Evolutionary conservation across 192 early-diverging fungal species (phyloP), one percentile per base, ranked within the genome.

Genomic region (Backusella circina): DNA sequence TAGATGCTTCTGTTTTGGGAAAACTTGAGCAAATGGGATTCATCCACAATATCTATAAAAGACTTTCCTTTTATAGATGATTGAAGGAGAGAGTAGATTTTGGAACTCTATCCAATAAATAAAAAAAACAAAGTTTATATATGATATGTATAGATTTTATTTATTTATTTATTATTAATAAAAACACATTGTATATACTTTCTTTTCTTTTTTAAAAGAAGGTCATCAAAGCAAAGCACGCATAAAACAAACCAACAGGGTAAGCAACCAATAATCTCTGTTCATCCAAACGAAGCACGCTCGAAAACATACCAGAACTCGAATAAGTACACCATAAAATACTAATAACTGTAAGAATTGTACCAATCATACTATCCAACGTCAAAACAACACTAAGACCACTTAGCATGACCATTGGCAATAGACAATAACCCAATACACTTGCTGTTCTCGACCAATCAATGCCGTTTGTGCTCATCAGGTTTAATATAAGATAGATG

Each of bases 231-330:
- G 97, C 97, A 85, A 98, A 99, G 65, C 94, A 95, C 21, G 91
- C 91, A 74, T 99, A 99, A 44, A 99, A 89, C 65, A 99, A 85
- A 8, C 90, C 89, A 6, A 99, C 91, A 5, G 97, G 97, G 65
- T 99, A 99, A 26, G 96, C 97, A 10, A 99, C 95, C 35, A 99
- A 86, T 70, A 97, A 86, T 73, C 95, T 87, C 83, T 99, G 98
- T 67, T 99, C 94, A 28, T 83, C 91, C 94, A 98, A 96, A 74
- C 88, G 89, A 51, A 99, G 82, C 2, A 95, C 94, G 23, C 94
- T 93, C 50, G 94, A 92, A 86, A 99, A 99, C 94, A 99, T 97
- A 57, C 90, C 88, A 12, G 95, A 95, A 12, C 76, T 78, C 30
- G 76, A 78, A 80, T 94, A 93, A 9, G 98, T 98, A 88, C 97